Percentiles rank a stretch among this genome's conserved stretches.
phyloP scores from a whole-genome alignment of 345 rosid species.

The Salix exigua region DNA sequence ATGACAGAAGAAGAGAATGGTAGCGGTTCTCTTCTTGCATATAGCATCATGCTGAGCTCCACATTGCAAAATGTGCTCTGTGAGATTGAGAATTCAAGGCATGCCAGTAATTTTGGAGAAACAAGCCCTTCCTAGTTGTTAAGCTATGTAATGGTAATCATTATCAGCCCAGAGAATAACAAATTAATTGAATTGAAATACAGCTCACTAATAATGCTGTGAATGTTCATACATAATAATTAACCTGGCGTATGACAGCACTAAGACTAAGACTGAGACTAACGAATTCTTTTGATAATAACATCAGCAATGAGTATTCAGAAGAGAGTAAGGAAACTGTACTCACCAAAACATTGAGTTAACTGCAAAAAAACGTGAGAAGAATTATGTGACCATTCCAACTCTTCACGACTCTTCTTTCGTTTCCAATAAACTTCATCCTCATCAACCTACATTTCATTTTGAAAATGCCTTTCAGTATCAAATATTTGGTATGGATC shows the following conservation, averaged over 20 bases:
- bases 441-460: slow-evolving; percentile 70
- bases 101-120: neutral
- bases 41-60: neutral
- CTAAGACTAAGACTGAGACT: neutral
- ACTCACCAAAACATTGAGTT: slow-evolving; percentile 51
- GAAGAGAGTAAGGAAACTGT: neutral
- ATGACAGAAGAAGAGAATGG: neutral
- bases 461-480: slow-evolving; percentile 18
- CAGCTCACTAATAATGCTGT: neutral
- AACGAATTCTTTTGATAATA: neutral
- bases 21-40: neutral
- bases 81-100: neutral
- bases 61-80: neutral
- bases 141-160: neutral
- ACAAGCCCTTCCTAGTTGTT: neutral
- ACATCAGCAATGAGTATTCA: neutral
- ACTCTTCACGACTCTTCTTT: slow-evolving; percentile 63
- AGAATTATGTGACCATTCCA: slow-evolving; percentile 67
- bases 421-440: slow-evolving; percentile 79
- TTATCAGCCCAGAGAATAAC: neutral
- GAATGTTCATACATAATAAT: neutral
- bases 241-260: neutral
- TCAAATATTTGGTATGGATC: neutral
- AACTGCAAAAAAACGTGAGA: slow-evolving; percentile 53
- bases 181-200: neutral